A percentile compares a stretch with the other conserved stretches of the same genome.
Evolutionary conservation across 1,139 yeast genomes (phyloP).

Genomic region (Saccharomyces hybrid): DNA sequence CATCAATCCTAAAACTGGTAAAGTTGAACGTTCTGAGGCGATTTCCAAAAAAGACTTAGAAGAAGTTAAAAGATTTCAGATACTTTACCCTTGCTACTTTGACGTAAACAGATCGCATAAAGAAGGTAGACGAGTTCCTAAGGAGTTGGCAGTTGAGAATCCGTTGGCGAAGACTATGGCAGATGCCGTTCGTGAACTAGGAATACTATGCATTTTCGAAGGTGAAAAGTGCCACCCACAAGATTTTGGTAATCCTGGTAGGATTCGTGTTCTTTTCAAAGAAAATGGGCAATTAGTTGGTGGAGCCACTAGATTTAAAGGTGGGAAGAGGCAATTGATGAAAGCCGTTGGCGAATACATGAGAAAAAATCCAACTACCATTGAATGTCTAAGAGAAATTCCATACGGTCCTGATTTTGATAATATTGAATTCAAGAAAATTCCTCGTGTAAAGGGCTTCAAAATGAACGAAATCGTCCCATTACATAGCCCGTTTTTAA

Average conservation of each 20-base stretch:
- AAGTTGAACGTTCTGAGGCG: conserved; percentile 20
- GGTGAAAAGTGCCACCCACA: conserved; percentile 90
- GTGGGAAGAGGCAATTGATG: conserved; percentile 63
- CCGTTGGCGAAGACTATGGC: conserved; percentile 80
- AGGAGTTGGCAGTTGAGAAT: conserved; percentile 63
- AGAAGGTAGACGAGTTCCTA: conserved; percentile 77
- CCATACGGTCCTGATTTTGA: conserved; percentile 44
- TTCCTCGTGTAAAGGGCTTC: conserved; percentile 79
- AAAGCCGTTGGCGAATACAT: conserved; percentile 56
- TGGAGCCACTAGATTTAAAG: conserved; percentile 32
- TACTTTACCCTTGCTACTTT: conserved; percentile 87
- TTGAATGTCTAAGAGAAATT: conserved; percentile 51
- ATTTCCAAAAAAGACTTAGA: conserved; percentile 35
- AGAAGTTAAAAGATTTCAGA: conserved; percentile 59
- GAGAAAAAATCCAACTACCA: conserved; percentile 61
- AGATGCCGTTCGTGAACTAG: conserved; percentile 44
- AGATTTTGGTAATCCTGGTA: conserved; percentile 95
- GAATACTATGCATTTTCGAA: conserved; percentile 45
- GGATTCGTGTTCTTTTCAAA: conserved; percentile 69
- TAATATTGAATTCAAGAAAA: conserved; percentile 48
- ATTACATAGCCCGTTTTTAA: conserved; percentile 65
- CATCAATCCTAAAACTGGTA: conserved; percentile 24
- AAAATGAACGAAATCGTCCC: conserved; percentile 83
- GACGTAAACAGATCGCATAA: conserved; percentile 68
- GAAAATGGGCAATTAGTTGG: conserved; percentile 37